Evolutionary conservation across 306 rosid species (phyloP).

Genomic region (Vachellia collinsii): DNA sequence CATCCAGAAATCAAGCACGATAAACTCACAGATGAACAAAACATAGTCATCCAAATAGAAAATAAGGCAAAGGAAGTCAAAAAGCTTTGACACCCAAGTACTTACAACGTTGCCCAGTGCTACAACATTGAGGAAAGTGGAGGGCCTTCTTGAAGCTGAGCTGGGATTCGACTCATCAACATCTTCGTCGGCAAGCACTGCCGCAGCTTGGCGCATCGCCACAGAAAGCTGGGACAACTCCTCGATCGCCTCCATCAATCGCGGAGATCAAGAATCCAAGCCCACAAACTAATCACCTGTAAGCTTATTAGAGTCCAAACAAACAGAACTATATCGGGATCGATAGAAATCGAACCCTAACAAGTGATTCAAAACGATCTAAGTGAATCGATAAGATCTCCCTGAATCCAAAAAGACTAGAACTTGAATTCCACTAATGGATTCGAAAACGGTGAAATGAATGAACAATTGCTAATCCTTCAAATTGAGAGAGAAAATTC

Average conservation of each 20-base stretch:
- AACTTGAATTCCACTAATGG: neutral
- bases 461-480: neutral
- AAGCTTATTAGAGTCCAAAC: slow-evolving; percentile 14
- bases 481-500: slow-evolving; percentile 32
- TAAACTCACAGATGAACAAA: neutral
- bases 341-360: slow-evolving; percentile 57
- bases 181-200: slow-evolving; percentile 93
- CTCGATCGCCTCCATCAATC: slow-evolving; percentile 92
- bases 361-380: slow-evolving; percentile 36
- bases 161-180: slow-evolving; percentile 63
- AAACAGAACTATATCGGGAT: slow-evolving; percentile 13
- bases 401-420: slow-evolving; percentile 28
- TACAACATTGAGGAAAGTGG: slow-evolving; percentile 93
- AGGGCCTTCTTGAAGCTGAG: slow-evolving; percentile 62
- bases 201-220: slow-evolving; percentile 88
- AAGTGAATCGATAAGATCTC: slow-evolving; percentile 39
- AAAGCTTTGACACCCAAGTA: slow-evolving; percentile 19
- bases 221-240: slow-evolving; percentile 83
- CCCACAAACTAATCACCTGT: neutral
- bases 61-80: neutral
- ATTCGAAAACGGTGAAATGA: neutral
- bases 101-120: slow-evolving; percentile 95
- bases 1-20: neutral
- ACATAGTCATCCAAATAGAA: neutral
- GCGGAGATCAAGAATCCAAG: slow-evolving; percentile 49